Base-by-base conservation (phyloP, 1,284 basidiomycete genomes). In the Trichosporon coremiiforme region DNA sequence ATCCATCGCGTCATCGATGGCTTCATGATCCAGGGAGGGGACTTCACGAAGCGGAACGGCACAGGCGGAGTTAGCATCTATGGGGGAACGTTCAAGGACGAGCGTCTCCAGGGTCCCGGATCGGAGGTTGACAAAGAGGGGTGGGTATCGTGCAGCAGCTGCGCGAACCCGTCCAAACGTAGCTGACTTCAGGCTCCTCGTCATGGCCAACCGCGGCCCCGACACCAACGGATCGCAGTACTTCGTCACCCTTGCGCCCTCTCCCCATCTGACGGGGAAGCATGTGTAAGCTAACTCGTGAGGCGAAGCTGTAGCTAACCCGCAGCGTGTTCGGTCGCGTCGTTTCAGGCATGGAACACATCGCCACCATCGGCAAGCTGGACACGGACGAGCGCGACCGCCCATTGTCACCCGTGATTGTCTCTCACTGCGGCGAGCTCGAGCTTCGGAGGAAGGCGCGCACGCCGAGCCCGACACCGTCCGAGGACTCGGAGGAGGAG, bases 11-110 rank as follows among this genome's bases (percentile, higher is more conserved):
- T 90, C 35, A 94, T 95, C 71, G 86, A 88, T 22, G 87, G 89
- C 72, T 95, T 96, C 82, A 96, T 96, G 94, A 89, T 95, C 66
- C 91, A 92, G 83, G 91, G 89, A 53, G 91, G 91, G 66, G 87
- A 88, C 78, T 88, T 87, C 76, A 88, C 87, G 9, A 82, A 82
- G 73, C 73, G 83, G 45, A 85, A 86, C 73, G 87, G 87, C 2
- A 85, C 85, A n/a, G 87, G 87, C 36, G 85, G 86, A 55, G 82
- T 83, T 71, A 81, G 78, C 67, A 83, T 84, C 62, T 84, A 83
- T 66, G 83, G 82, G 1, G 79, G 78, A 7, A 76, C 71, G 65
- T 85, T 85, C 66, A 73, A 73, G 22, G 84, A 85, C 73, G 84
- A 85, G 71, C 75, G 81, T 33, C 71, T 84, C 13, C 66, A 67